Base-by-base conservation (phyloP, 2,329 filamentous ascomycete species). In the Rhinocladiella similis region DNA sequence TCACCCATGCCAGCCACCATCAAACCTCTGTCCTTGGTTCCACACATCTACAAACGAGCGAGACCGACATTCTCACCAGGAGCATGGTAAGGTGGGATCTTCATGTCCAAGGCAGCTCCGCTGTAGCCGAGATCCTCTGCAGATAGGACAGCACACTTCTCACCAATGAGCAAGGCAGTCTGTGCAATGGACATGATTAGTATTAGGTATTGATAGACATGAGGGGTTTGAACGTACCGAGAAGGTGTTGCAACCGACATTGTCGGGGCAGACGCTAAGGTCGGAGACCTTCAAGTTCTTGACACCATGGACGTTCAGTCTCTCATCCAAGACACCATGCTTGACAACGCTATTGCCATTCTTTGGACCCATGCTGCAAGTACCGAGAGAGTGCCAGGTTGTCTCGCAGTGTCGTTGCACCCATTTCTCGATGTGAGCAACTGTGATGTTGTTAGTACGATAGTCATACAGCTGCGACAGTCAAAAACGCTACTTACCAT, bases 341-440 rank as follows among this genome's bases (percentile, higher is more conserved):
- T 88, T 89, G 70, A 91, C 88, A 67, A 92, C 89, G 66, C 82
- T 86, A 76, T 91, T 92, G 57, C 89, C 89, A 67, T 90, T 82
- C 58, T 75, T 80, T 3, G 89, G 89, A 0, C 87, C 88, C 87
- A 91, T 91, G 50, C 85, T 89, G 75, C 87, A 90, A 1, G 88
- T 91, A 38, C 81, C 80, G 5, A 84, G 76, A 16, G 74, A 73
- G 75, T 90, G 87, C 87, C 87, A 89, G 36, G 88, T 91, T 48
- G 85, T 90, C 74, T 91, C 88, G 47, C 88, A 85, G 68, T 90
- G 88, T 59, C 85, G 80, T 77, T 86, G 84, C 36, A 87, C 83
- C 81, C 81, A 83, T 69, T 90, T 86, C 69, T 89, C 86, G 48
- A 90, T 75, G 2, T 84, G 82, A 67, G 83, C 73, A 66, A 76